Evolutionary conservation across 805 yeast genomes (phyloP).

Genomic region (Wickerhamiella occidentalis): DNA sequence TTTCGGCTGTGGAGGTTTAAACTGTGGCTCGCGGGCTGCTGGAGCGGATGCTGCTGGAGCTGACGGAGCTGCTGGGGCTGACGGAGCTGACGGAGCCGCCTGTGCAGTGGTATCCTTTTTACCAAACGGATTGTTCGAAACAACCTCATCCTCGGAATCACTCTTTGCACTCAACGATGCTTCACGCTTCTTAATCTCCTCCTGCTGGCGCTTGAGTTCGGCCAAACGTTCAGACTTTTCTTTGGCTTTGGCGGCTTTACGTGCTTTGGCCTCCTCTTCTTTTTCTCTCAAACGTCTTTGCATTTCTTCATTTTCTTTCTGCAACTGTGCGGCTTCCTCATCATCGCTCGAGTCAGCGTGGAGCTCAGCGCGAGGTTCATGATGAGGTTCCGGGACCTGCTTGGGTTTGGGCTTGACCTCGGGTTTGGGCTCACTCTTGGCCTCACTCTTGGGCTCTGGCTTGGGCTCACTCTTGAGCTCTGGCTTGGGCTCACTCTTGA

Average conservation of each 20-base stretch:
- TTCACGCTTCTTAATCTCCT: slow-evolving; percentile 23
- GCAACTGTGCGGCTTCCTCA: slow-evolving; percentile 25
- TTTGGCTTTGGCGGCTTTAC: slow-evolving; percentile 16
- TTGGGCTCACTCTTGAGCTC: slow-evolving; percentile 2
- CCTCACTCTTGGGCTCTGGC: slow-evolving; percentile 11
- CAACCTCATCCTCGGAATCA: slow-evolving; percentile 21
- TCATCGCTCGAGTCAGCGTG: slow-evolving; percentile 16
- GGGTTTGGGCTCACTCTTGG: slow-evolving; percentile 5
- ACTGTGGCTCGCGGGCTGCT: slow-evolving; percentile 6
- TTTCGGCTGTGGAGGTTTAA: slow-evolving; percentile 10
- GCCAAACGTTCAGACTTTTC: slow-evolving; percentile 27
- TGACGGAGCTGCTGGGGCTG: slow-evolving; percentile 10
- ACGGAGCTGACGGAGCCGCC: slow-evolving; percentile 5
- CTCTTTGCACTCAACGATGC: slow-evolving; percentile 19
- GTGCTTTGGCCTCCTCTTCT: slow-evolving; percentile 26
- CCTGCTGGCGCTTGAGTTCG: slow-evolving; percentile 19
- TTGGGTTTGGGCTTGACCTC: not conserved
- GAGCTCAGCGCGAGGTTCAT: too few species aligned
- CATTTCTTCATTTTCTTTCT: slow-evolving; percentile 32
- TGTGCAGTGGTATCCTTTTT: not conserved
- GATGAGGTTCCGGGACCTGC: not conserved
- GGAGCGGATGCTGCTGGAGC: slow-evolving; percentile 11
- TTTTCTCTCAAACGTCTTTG: slow-evolving; percentile 31
- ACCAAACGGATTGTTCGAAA: slow-evolving; percentile 7
- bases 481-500: not conserved